Conservation (phyloP, 306 rosid genomes). For the Fagus sylvatica region DNA sequence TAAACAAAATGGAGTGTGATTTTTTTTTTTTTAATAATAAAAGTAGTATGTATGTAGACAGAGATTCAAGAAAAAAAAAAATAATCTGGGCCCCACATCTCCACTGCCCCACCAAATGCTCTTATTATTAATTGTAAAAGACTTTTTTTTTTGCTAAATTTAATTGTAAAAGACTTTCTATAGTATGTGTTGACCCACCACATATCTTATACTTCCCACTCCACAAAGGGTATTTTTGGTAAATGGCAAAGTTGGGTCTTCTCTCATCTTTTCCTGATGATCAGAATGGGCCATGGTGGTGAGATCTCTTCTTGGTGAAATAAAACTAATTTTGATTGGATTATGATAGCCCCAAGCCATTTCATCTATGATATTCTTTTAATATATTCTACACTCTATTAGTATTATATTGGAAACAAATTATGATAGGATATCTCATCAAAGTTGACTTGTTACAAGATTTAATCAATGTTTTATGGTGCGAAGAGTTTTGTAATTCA, state of each 20-base stretch:
- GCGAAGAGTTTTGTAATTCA: too few species aligned
- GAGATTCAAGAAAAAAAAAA: slow-evolving; percentile 14
- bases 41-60: background rate
- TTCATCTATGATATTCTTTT: background rate
- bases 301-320: slow-evolving; percentile 1
- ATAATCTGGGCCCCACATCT: background rate
- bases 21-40: background rate
- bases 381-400: background rate
- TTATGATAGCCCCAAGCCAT: slow-evolving; percentile 31
- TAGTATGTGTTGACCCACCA: slow-evolving; percentile 22
- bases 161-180: slow-evolving; percentile 20
- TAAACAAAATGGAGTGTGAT: background rate
- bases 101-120: slow-evolving; percentile 26
- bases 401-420: too few species aligned
- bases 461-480: too few species aligned
- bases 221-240: slow-evolving; percentile 33
- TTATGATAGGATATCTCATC: too few species aligned
- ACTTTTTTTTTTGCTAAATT: background rate
- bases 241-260: background rate
- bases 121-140: background rate
- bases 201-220: slow-evolving; percentile 23
- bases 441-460: too few species aligned
- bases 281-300: slow-evolving; percentile 19
- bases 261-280: slow-evolving; percentile 38
- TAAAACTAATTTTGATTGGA: slow-evolving; percentile 34